phyloP scores from a whole-genome alignment of 257 asterid genomes.

The Nicotiana benthamiana region DNA sequence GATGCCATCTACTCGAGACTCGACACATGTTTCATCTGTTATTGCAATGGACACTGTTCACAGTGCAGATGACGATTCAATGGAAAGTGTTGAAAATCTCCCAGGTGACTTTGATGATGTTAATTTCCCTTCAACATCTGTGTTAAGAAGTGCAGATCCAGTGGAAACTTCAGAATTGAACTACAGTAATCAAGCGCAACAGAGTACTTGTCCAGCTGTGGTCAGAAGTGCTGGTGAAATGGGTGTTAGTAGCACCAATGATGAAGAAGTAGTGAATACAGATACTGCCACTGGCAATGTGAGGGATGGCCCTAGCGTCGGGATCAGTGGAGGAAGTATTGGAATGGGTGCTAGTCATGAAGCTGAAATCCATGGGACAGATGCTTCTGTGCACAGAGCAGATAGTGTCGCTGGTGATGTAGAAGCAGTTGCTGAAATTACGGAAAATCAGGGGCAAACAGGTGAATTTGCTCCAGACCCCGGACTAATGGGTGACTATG shows the following conservation, averaged over 20 bases:
- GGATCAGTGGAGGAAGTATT: slow-evolving; percentile 95
- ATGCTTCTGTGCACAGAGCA: slow-evolving; percentile 63
- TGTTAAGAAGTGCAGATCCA: slow-evolving; percentile 49
- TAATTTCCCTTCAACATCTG: slow-evolving; percentile 67
- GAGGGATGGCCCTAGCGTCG: slow-evolving; percentile 81
- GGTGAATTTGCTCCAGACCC: slow-evolving; percentile 88
- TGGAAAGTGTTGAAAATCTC: slow-evolving; percentile 94
- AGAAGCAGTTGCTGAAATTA: slow-evolving; percentile 80
- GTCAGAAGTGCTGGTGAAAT: slow-evolving; percentile 74
- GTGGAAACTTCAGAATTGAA: slow-evolving; percentile 83
- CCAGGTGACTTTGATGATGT: slow-evolving; percentile 78
- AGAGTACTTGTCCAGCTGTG: slow-evolving; percentile 78
- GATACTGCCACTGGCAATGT: slow-evolving; percentile 82
- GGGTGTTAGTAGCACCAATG: slow-evolving; percentile 95
- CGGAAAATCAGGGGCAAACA: slow-evolving; percentile 85
- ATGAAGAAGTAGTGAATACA: slow-evolving; percentile 84
- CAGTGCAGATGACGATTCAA: slow-evolving; percentile 66
- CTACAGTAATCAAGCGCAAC: slow-evolving; percentile 93
- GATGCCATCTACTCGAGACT: slow-evolving; percentile 59
- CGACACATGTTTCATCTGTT: slow-evolving; percentile 77
- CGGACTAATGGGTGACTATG: slow-evolving; percentile 93
- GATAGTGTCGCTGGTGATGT: slow-evolving; percentile 84
- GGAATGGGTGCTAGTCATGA: slow-evolving; percentile 99
- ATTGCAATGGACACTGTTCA: slow-evolving; percentile 96
- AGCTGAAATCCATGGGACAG: slow-evolving; percentile 95